Base-by-base conservation (phyloP, 2,329 filamentous ascomycete species). In the Aspergillus intermedius region DNA sequence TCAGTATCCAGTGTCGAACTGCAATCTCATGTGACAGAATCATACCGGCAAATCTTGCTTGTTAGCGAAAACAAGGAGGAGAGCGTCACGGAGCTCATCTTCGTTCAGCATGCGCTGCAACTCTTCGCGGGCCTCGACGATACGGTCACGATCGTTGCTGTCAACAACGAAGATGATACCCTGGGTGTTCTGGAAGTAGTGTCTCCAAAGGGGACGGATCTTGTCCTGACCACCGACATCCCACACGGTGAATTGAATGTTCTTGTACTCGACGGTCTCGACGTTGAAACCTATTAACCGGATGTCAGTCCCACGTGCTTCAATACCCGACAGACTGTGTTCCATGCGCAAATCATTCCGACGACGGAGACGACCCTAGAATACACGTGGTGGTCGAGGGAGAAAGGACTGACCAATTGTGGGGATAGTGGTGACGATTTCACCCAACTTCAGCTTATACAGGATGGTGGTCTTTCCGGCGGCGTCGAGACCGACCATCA, bases 171-270 rank as follows among this genome's bases (percentile, higher is more conserved):
- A 98, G 78, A 98, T 97, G 74, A 98, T 91, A 73, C 93, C 93
- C 77, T 98, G 93, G 62, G 93, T 98, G 77, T 95, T 95, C 77
- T 95, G 91, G 85, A 97, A 98, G 81, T 98, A 98, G 77, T 97
- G 93, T 79, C 93, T 90, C 93, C 93, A 98, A 69, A 98, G 81
- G 70, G 93, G 93, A 74, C 93, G 85, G 73, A 98, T 98, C 88
- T 97, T 97, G 84, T 98, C 93, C 81, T 98, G 93, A 74, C 93
- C 93, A 81, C 93, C 93, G 69, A 98, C 93, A 80, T 97, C 93
- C 93, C 93, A 98, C 72, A 98, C 93, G 74, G 91, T 97, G 82
- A 98, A 98, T 74, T 95, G 90, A 68, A 95, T 96, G 84, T 98
- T 98, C 84, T 96, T 96, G 82, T 97, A 97, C 74, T 95, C 91